phyloP scores from a whole-genome alignment of 108 stramenopile genomes.

The Licmophora abbreviata region DNA sequence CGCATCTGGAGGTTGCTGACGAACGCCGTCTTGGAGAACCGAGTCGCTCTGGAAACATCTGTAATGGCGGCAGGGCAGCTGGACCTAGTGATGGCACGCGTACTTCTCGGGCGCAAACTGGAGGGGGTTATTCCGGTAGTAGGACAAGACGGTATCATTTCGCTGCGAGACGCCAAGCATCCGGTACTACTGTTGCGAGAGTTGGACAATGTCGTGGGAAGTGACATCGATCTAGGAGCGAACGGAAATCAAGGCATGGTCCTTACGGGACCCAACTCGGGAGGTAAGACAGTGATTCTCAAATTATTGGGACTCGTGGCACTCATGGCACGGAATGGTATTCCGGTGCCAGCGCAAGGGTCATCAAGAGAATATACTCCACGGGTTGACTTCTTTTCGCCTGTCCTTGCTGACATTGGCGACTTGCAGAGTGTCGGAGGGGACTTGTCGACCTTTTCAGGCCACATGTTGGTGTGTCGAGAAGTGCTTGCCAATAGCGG shows the following conservation, averaged over 20 bases:
- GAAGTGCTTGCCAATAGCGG: constrained; percentile 63
- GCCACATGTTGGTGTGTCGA: constrained; percentile 84
- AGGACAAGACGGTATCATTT: constrained; percentile 69
- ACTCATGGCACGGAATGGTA: constrained; percentile 79
- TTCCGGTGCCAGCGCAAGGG: constrained; percentile 69
- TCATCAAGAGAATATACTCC: constrained; percentile 30
- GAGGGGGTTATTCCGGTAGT: constrained; percentile 76
- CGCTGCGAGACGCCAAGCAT: constrained; percentile 72
- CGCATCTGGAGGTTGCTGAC: constrained; percentile 63
- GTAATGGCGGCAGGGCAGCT: constrained; percentile 55
- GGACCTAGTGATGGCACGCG: constrained; percentile 71
- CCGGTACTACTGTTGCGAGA: constrained; percentile 78
- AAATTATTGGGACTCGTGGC: constrained; percentile 88
- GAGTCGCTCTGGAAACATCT: constrained; percentile 33
- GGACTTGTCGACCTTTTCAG: constrained; percentile 92
- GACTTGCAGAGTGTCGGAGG: constrained; percentile 88
- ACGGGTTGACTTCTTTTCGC: constrained; percentile 78
- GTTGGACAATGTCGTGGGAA: constrained; percentile 70
- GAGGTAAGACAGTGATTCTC: constrained; percentile 90
- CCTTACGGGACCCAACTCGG: constrained; percentile 88
- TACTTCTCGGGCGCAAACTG: constrained; percentile 53
- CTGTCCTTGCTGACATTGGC: constrained; percentile 90
- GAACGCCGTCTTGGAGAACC: constrained; percentile 41
- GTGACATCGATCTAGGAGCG: constrained; percentile 67
- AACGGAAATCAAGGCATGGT: constrained; percentile 75